These are phyloP conservation scores for Posidonia australis DNA, from an alignment of 106 monocot species.

Conservation along the genomic window DNA sequence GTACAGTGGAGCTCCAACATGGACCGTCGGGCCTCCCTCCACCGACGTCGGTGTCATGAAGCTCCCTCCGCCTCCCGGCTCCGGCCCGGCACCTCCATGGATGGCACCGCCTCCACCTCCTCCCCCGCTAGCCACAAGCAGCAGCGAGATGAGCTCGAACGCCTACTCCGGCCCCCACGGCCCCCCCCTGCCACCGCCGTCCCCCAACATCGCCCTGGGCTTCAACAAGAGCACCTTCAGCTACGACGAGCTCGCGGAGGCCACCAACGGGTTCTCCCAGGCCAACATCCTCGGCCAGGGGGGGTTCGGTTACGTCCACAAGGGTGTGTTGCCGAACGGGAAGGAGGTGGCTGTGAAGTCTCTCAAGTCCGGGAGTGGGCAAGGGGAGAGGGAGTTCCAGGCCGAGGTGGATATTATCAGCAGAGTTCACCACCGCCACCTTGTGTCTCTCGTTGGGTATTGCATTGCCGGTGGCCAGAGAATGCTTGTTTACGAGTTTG, in stretches of 20 bases:
- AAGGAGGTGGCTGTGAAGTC: conserved; percentile 75
- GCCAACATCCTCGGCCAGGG: conserved; percentile 73
- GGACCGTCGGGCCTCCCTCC: conserved; percentile 12
- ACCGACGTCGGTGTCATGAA: conserved; percentile 4
- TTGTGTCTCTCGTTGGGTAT: conserved; percentile 81
- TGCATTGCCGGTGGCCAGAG: conserved; percentile 63
- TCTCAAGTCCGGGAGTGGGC: conserved; percentile 66
- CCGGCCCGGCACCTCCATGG: conserved; percentile 8
- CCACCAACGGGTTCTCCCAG: conserved; percentile 47
- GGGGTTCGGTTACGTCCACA: conserved; percentile 80
- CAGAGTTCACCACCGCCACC: conserved; percentile 80
- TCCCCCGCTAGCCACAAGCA: conserved; percentile 12
- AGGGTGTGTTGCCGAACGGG: conserved; percentile 58
- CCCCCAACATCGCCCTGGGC: conserved; percentile 22
- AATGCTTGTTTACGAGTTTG: conserved; percentile 81
- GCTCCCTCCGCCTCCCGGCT: conserved; percentile 22
- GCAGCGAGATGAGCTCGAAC: conserved; percentile 32
- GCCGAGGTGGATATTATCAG: conserved; percentile 92
- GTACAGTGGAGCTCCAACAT: conserved; percentile 19
- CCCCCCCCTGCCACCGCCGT: conserved; percentile 15
- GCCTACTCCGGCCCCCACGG: conserved; percentile 49
- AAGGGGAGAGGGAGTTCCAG: conserved; percentile 87
- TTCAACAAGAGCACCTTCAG: conserved; percentile 68
- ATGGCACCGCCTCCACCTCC: conserved; percentile 20
- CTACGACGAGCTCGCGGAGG: conserved; percentile 65